Conservation (phyloP, 768 basidiomycete genomes). For the Mycena filopes region DNA sequence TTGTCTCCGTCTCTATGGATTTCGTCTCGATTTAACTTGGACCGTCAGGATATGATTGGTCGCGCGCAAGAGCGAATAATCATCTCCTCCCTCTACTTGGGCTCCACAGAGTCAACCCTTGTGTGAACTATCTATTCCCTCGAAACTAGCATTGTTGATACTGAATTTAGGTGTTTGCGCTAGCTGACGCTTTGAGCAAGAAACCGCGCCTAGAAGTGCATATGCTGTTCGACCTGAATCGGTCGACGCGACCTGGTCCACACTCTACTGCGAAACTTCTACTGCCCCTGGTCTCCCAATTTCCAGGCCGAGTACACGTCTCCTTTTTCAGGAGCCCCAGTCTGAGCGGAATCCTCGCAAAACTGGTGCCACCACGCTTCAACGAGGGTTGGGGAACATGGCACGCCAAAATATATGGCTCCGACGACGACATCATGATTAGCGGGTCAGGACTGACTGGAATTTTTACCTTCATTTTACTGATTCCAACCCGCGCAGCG, state of each 20-base stretch:
- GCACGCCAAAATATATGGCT: slow-evolving; percentile 97
- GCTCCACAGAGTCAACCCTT: slow-evolving; percentile 79
- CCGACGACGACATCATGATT: slow-evolving; percentile 91
- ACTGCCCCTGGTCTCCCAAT: slow-evolving; percentile 76
- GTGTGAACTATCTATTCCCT: slow-evolving; percentile 56
- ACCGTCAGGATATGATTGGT: slow-evolving; percentile 75
- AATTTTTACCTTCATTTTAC: background rate
- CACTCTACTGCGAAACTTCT: slow-evolving; percentile 75
- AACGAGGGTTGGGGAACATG: slow-evolving; percentile 99
- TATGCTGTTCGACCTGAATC: slow-evolving; percentile 84
- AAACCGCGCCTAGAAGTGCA: slow-evolving; percentile 74
- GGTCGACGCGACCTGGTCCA: slow-evolving; percentile 79
- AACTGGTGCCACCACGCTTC: slow-evolving; percentile 88
- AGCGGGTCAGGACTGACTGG: slow-evolving; percentile 71
- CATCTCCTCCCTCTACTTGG: slow-evolving; percentile 91
- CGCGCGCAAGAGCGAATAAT: slow-evolving; percentile 85
- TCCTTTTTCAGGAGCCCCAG: slow-evolving; percentile 91
- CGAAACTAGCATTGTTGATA: background rate
- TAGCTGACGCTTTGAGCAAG: slow-evolving; percentile 66
- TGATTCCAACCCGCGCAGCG: slow-evolving; percentile 57
- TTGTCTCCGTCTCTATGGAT: background rate
- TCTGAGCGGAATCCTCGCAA: slow-evolving; percentile 77
- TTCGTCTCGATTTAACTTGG: slow-evolving; percentile 1
- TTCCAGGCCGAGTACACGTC: slow-evolving; percentile 78
- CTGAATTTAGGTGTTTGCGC: slow-evolving; percentile 69